Evolutionary conservation across 176 grass and related monocot species (phyloP), one percentile per base, ranked within the genome.

Genomic region (Musa troglodytarum): DNA sequence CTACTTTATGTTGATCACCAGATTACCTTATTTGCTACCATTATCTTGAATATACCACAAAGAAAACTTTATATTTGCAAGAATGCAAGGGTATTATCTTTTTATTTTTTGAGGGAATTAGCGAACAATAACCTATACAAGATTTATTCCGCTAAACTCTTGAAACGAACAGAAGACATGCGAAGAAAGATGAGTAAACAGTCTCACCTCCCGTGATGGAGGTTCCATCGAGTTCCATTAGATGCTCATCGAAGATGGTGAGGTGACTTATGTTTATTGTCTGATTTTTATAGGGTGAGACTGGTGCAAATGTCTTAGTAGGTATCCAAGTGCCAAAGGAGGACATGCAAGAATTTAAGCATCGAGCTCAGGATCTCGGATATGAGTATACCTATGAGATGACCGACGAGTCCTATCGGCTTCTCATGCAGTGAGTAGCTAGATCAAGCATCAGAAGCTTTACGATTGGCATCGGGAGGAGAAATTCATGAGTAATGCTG

Each of bases 261-360:
- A 23, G 3, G 20, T 12, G 23, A 23, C 49, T 23, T 14, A 50
- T 54, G 23, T 3, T 55, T 11, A 19, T n/a, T 57, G 16, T 56
- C 76, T 78, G 81, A 23, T 72, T 19, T 61, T 79, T 52, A 68
- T 84, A 99, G 95, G 96, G 96, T 50, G 91, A 81, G 66, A 0
- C 76, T 0, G 95, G 95, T 84, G 95, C 91, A 52, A 92, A 99
- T 68, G 96, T 99, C 2, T 85, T 99, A 64, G 96, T 95, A 51
- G 96, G 88, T 62, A 91, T 92, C 76, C 96, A 95, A 89, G 88
- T 95, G 19, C 88, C 86, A 2, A 68, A 72, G 1, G 83, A 89
- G 50, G 96, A 99, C 1, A 43, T 89, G 0, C 34, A 88, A 49
- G 91, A 95, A 86, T 99, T 95, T 78, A 74, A 12, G 66, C 77